Percentiles rank a stretch among this genome's conserved stretches.
Evolutionary conservation across 148 eudicot species (phyloP).

Genomic region (Euryodendron excelsum): DNA sequence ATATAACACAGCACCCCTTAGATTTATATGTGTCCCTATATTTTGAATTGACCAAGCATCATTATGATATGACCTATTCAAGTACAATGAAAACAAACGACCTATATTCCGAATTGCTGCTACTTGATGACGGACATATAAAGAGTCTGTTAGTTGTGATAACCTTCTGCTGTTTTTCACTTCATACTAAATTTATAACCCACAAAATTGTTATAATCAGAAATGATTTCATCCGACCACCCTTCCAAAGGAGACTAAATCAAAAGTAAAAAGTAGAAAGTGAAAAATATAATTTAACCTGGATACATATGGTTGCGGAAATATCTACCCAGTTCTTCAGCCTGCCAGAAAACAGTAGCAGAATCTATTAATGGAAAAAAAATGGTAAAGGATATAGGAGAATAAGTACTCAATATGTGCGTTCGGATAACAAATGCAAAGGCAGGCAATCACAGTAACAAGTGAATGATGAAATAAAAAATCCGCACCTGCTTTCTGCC

Average conservation of each 20-base stretch:
- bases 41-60: not conserved
- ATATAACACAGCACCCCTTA: not conserved
- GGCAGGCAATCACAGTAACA: not conserved
- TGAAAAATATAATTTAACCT: slow-evolving; percentile 36
- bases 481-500: slow-evolving; percentile 84
- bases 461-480: not conserved
- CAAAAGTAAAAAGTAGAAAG: no score
- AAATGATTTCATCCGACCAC: not conserved
- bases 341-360: no score
- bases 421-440: not conserved
- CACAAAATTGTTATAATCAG: no score
- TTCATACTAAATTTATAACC: no score
- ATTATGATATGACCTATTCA: not conserved
- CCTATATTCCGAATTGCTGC: not conserved
- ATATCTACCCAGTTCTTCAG: slow-evolving; percentile 94
- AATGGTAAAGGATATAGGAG: not conserved
- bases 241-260: not conserved
- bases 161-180: no score
- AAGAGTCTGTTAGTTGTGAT: not conserved
- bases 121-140: not conserved
- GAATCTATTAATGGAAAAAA: not conserved
- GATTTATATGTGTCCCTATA: not conserved
- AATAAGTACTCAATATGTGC: not conserved
- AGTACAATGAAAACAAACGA: slow-evolving; percentile 1
- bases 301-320: slow-evolving; percentile 95